Evolutionary conservation across 2,329 filamentous ascomycete genomes (phyloP).

Genomic region (Microascus cirrosus): DNA sequence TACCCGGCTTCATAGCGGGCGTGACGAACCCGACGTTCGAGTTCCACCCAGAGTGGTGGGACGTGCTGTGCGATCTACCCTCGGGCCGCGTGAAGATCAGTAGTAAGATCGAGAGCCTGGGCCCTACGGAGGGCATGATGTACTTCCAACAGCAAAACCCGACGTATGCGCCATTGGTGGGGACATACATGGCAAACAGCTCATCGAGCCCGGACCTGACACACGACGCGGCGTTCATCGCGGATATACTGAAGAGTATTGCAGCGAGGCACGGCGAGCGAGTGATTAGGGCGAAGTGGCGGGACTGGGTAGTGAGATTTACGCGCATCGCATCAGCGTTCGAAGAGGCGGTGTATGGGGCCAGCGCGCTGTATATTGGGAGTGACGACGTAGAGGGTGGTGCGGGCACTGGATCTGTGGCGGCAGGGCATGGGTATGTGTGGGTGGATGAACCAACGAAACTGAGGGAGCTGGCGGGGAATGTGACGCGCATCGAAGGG

Average conservation of each 20-base stretch:
- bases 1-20: conserved; percentile 93
- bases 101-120: conserved; percentile 69
- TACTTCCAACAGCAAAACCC: conserved; percentile 81
- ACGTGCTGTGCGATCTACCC: conserved; percentile 84
- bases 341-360: conserved; percentile 90
- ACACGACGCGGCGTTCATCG: conserved; percentile 83
- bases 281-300: conserved; percentile 84
- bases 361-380: conserved; percentile 78
- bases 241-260: conserved; percentile 73
- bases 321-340: conserved; percentile 87
- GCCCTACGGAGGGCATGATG: conserved; percentile 70
- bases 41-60: conserved; percentile 96
- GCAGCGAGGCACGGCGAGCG: conserved; percentile 78
- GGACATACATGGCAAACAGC: conserved; percentile 22
- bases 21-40: conserved; percentile 97
- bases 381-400: conserved; percentile 57
- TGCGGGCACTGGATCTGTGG: conserved; percentile 41
- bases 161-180: conserved; percentile 35
- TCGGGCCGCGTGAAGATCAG: conserved; percentile 93
- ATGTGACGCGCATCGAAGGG: conserved; percentile 86
- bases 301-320: conserved; percentile 90
- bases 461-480: conserved; percentile 78
- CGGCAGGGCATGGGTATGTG: conserved; percentile 83
- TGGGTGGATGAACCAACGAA: conserved; percentile 79
- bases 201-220: conserved; percentile 54